Base-by-base conservation (phyloP, 257 asterid genomes). In the Rauvolfia tetraphylla region DNA sequence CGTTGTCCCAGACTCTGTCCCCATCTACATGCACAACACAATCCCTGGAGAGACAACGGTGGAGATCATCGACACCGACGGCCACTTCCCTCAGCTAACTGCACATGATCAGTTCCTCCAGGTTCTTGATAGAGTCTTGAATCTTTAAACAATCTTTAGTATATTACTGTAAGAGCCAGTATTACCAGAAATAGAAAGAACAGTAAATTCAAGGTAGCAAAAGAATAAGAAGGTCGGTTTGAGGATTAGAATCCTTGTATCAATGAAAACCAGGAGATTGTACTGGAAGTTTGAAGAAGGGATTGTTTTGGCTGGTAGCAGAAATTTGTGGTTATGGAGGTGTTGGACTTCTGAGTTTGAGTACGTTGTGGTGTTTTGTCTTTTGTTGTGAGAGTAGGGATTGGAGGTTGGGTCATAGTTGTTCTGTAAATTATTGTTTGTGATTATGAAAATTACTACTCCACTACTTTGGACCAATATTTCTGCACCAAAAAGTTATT, bases 31-130 rank as follows among this genome's bases (percentile, higher is more conserved):
- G 90, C 84, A 81, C 65, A 79, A 49, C 71, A 82, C 76, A 57
- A 84, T 93, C 61, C 85, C 82, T 44, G 93, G 83, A 3, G 77
- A 76, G 69, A 83, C 90, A 39, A 78, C 82, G 29, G 34, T 93
- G 29, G 79, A 91, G 67, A 70, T 89, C n/a, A 77, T 93, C 53
- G 79, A 87, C 11, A 85, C 93, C 0, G 81, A 78, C 0, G 98
- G 98, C 3, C 95, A 93, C 86, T 91, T 93, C 67, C 98, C 98
- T 76, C 98, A 93, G 70, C 83, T 93, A 12, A 90, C 97, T 0
- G 95, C 92, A 0, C 90, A 78, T 72, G 25, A 78, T 25, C 75
- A 88, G 44, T 88, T 93, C 74, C 78, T 86, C 38, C 80, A 86
- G 31, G 88, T 91, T 76, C 73, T 93, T 68, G 59, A 74, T 31